Evolutionary conservation across 2,329 filamentous ascomycete genomes (phyloP), one percentile per base, ranked within the genome.

Genomic region (Ophiostoma tasmaniense): DNA sequence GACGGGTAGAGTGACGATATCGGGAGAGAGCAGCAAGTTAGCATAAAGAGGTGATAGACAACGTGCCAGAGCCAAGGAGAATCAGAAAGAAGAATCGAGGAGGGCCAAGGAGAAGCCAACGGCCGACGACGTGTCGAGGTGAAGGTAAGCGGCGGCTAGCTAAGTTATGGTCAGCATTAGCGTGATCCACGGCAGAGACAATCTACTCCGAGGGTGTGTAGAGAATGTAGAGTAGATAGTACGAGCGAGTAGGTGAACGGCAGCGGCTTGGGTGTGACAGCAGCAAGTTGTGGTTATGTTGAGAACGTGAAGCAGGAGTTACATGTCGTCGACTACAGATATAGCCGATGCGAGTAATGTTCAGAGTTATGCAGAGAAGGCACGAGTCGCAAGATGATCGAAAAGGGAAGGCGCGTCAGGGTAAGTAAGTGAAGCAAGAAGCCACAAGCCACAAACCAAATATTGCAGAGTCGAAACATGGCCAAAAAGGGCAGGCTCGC

Each of bases 141-240:
- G 37, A n/a, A 37, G 59, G 66, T 62, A 35, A 35, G 67, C 30
- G 28, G 61, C 61, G 61, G 67, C 69, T 39, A 67, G 52, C 66
- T 70, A 68, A 68, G 61, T 64, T 55, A 50, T 64, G 61, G 67
- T 17, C 22, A 66, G 37, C 55, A 64, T 66, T 70, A 70, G 69
- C 67, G 69, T 68, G 22, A n/a, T 66, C 39, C 10, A 20, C 69
- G 67, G 66, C 50, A 66, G 30, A 30, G 68, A 67, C 66, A 52
- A 33, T 68, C 59, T 33, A 11, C 66, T 59, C 61, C 62, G 69
- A 67, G 30, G n/a, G 50, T 55, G 67, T 33, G 66, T 45, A 45
- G 42, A 20, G 17, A n/a, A 25, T 55, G n/a, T 11, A 14, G 10
- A 42, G 45, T 22, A 20, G 10, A 42, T n/a, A 14, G 42, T 6